Percentiles rank a stretch among this genome's conserved stretches.
phyloP scores from a whole-genome alignment of 164 flowering plant genomes.

The Echeveria elegans region DNA sequence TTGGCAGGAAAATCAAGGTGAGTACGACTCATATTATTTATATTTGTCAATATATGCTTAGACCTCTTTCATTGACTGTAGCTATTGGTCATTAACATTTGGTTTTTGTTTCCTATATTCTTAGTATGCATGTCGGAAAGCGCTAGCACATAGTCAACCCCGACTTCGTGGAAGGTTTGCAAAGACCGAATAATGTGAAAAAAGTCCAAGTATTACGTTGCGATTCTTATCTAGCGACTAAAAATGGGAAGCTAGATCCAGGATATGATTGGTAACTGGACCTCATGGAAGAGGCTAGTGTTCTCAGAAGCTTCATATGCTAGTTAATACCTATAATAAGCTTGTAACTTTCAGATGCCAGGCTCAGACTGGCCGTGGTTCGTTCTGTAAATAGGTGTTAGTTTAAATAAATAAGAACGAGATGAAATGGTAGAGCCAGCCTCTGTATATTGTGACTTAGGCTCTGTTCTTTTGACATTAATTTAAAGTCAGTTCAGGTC shows the following conservation, averaged over 20 bases:
- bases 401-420: neutral
- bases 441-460: neutral
- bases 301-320: neutral
- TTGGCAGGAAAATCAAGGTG: slow-evolving; percentile 95
- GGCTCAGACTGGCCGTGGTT: neutral
- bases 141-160: slow-evolving; percentile 96
- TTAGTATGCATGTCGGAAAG: slow-evolving; percentile 99
- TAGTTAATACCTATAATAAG: neutral
- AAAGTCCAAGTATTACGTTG: slow-evolving; percentile 15
- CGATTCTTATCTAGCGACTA: neutral
- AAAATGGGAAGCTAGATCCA: neutral
- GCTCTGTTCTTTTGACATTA: no score
- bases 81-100: no score
- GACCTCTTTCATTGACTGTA: neutral
- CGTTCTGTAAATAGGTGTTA: neutral
- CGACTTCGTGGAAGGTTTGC: slow-evolving; percentile 97
- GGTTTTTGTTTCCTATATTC: slow-evolving; percentile 1
- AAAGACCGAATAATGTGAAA: slow-evolving; percentile 59
- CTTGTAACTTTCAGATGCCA: neutral
- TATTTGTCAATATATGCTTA: neutral
- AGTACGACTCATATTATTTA: neutral
- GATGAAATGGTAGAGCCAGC: neutral
- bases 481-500: no score
- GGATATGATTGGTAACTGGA: neutral
- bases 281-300: neutral